phyloP scores from a whole-genome alignment of 2,329 filamentous ascomycete species.

The Fusarium bactridioides region DNA sequence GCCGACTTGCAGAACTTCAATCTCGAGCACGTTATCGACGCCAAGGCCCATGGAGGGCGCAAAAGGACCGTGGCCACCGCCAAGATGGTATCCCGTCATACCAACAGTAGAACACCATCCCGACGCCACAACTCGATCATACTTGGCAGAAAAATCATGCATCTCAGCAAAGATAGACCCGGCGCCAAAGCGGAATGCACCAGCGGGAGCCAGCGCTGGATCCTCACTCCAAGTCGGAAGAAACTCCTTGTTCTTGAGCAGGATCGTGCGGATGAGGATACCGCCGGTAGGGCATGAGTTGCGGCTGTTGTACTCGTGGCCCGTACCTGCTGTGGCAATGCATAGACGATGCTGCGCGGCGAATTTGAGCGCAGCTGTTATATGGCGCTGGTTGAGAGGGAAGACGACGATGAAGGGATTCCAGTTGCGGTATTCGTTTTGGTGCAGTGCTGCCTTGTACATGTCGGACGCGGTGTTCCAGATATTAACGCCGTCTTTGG shows the following conservation, averaged over 20 bases:
- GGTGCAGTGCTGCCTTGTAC: neutral
- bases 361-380: neutral
- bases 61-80: neutral
- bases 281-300: slow-evolving; percentile 4
- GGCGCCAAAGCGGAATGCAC: neutral
- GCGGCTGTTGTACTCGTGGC: neutral
- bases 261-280: neutral
- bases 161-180: neutral
- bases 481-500: neutral
- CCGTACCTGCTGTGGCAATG: neutral
- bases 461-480: neutral
- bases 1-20: neutral
- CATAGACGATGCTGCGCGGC: neutral
- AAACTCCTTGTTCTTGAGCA: neutral
- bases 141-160: neutral
- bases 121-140: neutral
- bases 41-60: slow-evolving; percentile 2
- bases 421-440: neutral
- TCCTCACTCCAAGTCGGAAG: neutral
- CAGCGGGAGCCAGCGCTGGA: neutral
- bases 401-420: slow-evolving; percentile 1
- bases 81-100: neutral
- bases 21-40: neutral
- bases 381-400: neutral
- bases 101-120: slow-evolving; percentile 1